Evolutionary conservation across 257 asterid genomes (phyloP), one percentile per base, ranked within the genome.

Genomic region (Verbena officinalis): DNA sequence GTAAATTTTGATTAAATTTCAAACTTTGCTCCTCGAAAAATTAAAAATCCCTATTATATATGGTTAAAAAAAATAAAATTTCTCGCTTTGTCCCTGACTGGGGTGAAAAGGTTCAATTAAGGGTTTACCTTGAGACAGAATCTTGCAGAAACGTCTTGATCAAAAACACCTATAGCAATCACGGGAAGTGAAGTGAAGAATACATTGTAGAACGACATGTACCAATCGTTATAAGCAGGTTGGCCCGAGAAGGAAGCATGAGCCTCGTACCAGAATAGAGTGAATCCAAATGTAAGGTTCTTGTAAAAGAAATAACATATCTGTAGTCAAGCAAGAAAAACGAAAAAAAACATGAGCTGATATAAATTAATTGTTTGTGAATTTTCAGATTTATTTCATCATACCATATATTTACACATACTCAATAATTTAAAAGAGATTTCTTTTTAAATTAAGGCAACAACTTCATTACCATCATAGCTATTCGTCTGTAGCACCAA

Each of bases 151-250:
- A 90, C 89, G 46, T 93, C 97, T 54, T 93, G 97, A 66, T 93
- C 99, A 55, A 93, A 90, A 53, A 93, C 96, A 50, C 99, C 99
- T 10, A 93, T 89, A 36, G 99, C 95, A 43, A 93, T 86, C 39
- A 93, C 99, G 0, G 99, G 99, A 55, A 90, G 97, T 6, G 97
- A 90, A 49, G 99, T 90, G 73, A 93, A 93, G 84, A 93, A 87
- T 7, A 90, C 97, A 1, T 93, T 93, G 83, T 93, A 93, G 75
- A 83, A 78, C 19, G 99, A 82, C 92, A 90, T 77, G 36, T 88
- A 90, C 99, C 99, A 93, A 67, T 93, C 99, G 36, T 93, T 84
- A 61, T 90, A 93, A 61, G 97, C 99, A 42, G 97, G 88, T 67
- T 87, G 84, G 30, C 97, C 98, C 9, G 99, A 90, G 87, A 93